phyloP scores from a whole-genome alignment of 352 stramenopile species.

The Pythium dissimile region DNA sequence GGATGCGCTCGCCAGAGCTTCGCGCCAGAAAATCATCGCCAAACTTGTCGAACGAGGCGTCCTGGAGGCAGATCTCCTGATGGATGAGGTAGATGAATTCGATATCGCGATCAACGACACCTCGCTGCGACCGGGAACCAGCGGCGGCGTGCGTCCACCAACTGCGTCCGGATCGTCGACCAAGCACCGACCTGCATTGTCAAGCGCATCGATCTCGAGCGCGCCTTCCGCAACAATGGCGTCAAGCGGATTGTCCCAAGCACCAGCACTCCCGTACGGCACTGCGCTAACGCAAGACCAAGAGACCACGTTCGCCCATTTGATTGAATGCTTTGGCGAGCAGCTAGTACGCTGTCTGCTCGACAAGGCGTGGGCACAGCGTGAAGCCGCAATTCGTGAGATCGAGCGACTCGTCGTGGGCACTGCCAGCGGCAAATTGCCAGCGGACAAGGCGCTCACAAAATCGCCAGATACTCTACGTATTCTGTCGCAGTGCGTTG shows the following conservation, averaged over 20 bases:
- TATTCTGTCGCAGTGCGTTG: constrained; percentile 53
- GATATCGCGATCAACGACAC: constrained; percentile 35
- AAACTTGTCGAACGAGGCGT: constrained; percentile 74
- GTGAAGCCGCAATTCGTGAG: constrained; percentile 69
- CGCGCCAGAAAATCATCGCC: constrained; percentile 76
- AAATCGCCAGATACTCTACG: constrained; percentile 58
- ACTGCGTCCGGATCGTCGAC: constrained; percentile 75
- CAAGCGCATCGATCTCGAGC: constrained; percentile 50
- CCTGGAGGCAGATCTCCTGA: constrained; percentile 71
- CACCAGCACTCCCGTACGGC: constrained; percentile 59
- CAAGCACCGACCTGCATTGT: constrained; percentile 66
- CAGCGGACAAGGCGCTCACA: constrained; percentile 39
- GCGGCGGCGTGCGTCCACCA: constrained; percentile 45
- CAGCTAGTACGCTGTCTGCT: constrained; percentile 71
- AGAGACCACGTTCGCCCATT: constrained; percentile 35
- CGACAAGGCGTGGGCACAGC: constrained; percentile 76
- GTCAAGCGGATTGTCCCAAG: constrained; percentile 20
- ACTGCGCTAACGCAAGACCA: constrained; percentile 64
- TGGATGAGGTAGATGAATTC: constrained; percentile 85
- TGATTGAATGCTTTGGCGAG: constrained; percentile 66
- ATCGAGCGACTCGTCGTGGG: constrained; percentile 65
- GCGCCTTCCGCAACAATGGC: background rate
- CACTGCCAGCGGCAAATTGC: constrained; percentile 40
- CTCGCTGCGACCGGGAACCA: constrained; percentile 44
- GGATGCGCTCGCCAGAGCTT: constrained; percentile 54